Percentiles rank a stretch among this genome's conserved stretches.
phyloP scores from a whole-genome alignment of 495 filamentous ascomycete genomes.

The Aspergillus panamensis region DNA sequence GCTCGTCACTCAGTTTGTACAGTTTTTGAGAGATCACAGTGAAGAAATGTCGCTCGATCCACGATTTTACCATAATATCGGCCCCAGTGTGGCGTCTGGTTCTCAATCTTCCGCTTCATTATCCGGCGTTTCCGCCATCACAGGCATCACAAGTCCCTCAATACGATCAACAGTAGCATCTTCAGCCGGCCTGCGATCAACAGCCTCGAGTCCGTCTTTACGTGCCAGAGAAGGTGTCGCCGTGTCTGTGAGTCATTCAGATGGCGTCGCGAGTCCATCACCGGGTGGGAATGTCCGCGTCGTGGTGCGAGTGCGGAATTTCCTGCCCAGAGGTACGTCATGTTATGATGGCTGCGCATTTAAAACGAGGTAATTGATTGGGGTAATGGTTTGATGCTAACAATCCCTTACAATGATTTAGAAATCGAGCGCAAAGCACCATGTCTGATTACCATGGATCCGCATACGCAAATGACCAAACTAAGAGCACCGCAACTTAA shows the following conservation, averaged over 20 bases:
- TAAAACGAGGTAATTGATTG: background rate
- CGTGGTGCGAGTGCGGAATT: constrained; percentile 87
- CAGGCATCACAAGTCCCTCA: constrained; percentile 49
- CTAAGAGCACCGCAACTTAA: constrained; percentile 62
- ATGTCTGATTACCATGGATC: constrained; percentile 90
- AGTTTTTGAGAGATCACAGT: constrained; percentile 46
- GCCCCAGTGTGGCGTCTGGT: constrained; percentile 36
- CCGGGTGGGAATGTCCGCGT: constrained; percentile 87
- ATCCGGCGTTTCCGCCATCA: constrained; percentile 50
- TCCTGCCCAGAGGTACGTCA: constrained; percentile 76
- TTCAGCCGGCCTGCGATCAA: constrained; percentile 49
- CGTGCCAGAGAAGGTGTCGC: constrained; percentile 67
- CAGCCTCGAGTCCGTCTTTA: constrained; percentile 59
- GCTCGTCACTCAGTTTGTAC: constrained; percentile 41
- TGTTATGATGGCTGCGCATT: background rate
- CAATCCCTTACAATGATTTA: constrained; percentile 33
- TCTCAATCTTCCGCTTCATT: constrained; percentile 58
- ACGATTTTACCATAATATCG: constrained; percentile 51
- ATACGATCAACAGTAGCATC: constrained; percentile 58
- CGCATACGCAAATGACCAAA: constrained; percentile 72
- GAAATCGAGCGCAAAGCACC: constrained; percentile 75
- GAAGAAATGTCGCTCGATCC: constrained; percentile 56
- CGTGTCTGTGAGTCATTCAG: constrained; percentile 30
- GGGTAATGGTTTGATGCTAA: background rate
- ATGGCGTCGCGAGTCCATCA: constrained; percentile 35